These are phyloP conservation scores for Rhamnella rubrinervis DNA, from an alignment of 331 rosid species.

Conservation along the genomic window DNA sequence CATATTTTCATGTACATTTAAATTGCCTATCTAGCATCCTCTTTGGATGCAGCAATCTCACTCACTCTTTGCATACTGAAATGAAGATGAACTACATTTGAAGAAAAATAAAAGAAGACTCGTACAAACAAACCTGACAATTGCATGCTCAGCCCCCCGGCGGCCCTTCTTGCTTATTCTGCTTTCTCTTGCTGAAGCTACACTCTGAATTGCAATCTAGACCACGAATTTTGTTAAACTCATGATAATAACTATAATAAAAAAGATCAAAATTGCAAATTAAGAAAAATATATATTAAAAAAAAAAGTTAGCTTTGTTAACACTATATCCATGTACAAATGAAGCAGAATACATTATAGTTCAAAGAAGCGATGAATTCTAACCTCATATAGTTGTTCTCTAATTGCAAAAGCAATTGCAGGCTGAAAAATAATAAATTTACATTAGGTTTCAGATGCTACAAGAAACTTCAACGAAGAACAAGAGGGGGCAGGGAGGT, in stretches of 20 bases:
- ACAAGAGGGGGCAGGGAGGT: neutral
- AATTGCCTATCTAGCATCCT: neutral
- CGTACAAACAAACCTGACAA: constrained; percentile 50
- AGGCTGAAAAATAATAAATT: constrained; percentile 4
- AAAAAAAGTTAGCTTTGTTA: neutral
- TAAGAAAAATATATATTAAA: neutral
- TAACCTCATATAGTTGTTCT: constrained; percentile 88
- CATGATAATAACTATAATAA: constrained; percentile 3
- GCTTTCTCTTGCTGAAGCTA: constrained; percentile 85
- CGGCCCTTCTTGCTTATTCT: constrained; percentile 90
- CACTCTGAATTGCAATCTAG: constrained; percentile 85
- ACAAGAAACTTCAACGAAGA: neutral
- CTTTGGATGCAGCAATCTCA: neutral
- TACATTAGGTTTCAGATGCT: neutral
- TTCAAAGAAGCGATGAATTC: constrained; percentile 9
- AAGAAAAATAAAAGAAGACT: neutral
- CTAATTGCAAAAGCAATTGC: constrained; percentile 63
- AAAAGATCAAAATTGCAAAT: neutral
- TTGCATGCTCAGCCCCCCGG: constrained; percentile 62
- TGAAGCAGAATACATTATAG: neutral
- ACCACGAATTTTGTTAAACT: constrained; percentile 17
- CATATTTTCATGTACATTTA: neutral
- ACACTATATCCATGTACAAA: neutral
- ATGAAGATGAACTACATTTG: neutral
- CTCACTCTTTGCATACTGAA: neutral